Conservation (phyloP, 1,139 yeast genomes). For the Kodamaea suecica region DNA sequence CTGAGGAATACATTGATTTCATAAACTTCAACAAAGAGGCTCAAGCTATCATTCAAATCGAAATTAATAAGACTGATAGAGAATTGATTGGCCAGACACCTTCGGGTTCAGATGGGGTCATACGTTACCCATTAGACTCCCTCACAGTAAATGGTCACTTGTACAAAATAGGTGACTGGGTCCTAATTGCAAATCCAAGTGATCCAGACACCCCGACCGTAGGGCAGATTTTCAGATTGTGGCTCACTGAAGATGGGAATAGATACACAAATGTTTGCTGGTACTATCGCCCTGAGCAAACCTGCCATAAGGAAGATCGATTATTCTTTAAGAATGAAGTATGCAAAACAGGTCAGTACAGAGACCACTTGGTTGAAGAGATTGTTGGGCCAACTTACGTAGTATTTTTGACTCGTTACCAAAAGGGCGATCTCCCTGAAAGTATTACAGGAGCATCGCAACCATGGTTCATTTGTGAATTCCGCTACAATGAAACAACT, state of each 20-base stretch:
- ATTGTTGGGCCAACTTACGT: conserved; percentile 93
- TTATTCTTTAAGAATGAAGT: conserved; percentile 91
- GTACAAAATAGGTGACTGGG: conserved; percentile 94
- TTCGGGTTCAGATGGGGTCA: conserved; percentile 48
- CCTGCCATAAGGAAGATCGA: conserved; percentile 88
- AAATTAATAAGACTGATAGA: conserved; percentile 76
- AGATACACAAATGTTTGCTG: conserved; percentile 93
- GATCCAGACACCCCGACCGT: conserved; percentile 88
- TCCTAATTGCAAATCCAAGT: conserved; percentile 78
- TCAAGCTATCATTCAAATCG: conserved; percentile 59
- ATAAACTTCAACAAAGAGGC: conserved; percentile 60
- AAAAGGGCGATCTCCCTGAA: conserved; percentile 88
- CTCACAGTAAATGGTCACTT: conserved; percentile 67
- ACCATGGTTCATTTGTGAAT: conserved; percentile 91
- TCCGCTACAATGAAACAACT: conserved; percentile 86
- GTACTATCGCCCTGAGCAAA: conserved; percentile 97
- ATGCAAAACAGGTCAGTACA: conserved; percentile 92
- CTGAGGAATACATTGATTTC: conserved; percentile 59
- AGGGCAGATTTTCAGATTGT: conserved; percentile 88
- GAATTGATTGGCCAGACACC: conserved; percentile 72
- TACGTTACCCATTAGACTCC: conserved; percentile 75
- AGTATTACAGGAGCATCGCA: conserved; percentile 62
- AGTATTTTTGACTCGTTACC: conserved; percentile 88
- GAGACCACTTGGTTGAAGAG: conserved; percentile 88
- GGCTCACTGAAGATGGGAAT: conserved; percentile 84